Evolutionary conservation across 306 rosid species (phyloP).

Genomic region (Fagus sylvatica): DNA sequence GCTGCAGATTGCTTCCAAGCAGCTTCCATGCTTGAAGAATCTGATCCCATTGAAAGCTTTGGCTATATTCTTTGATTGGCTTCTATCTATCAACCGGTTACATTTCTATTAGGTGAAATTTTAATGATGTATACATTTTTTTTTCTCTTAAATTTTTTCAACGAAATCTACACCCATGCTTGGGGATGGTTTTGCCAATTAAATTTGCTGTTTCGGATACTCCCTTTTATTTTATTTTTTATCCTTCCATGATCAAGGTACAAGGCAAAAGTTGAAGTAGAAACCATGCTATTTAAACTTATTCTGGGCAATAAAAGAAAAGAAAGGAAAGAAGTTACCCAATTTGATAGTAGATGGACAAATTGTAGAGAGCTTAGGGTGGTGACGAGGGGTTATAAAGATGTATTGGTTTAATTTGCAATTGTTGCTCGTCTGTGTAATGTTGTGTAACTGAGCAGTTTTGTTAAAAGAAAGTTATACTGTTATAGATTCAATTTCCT

Average conservation of each 20-base stretch:
- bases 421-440: slow-evolving; percentile 51
- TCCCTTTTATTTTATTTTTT: not conserved
- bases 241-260: slow-evolving; percentile 25
- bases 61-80: slow-evolving; percentile 49
- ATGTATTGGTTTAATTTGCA: slow-evolving; percentile 19
- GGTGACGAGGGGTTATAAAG: slow-evolving; percentile 9
- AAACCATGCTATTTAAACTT: slow-evolving; percentile 2
- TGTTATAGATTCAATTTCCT: slow-evolving; percentile 19
- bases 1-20: slow-evolving; percentile 96
- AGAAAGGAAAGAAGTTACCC: not conserved
- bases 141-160: not conserved
- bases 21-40: slow-evolving; percentile 91
- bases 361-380: slow-evolving; percentile 26
- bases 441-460: slow-evolving; percentile 29
- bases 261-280: slow-evolving; percentile 15
- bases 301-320: slow-evolving; percentile 22
- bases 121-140: not conserved
- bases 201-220: not conserved
- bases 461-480: slow-evolving; percentile 2
- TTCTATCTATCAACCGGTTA: slow-evolving; percentile 1
- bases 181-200: not conserved
- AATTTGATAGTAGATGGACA: slow-evolving; percentile 22
- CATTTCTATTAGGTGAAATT: slow-evolving; percentile 7
- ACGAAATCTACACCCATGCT: not conserved
- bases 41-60: slow-evolving; percentile 85